These are phyloP conservation scores for Lentinula boryana DNA, from an alignment of 768 basidiomycete species.

Conservation along the genomic window DNA sequence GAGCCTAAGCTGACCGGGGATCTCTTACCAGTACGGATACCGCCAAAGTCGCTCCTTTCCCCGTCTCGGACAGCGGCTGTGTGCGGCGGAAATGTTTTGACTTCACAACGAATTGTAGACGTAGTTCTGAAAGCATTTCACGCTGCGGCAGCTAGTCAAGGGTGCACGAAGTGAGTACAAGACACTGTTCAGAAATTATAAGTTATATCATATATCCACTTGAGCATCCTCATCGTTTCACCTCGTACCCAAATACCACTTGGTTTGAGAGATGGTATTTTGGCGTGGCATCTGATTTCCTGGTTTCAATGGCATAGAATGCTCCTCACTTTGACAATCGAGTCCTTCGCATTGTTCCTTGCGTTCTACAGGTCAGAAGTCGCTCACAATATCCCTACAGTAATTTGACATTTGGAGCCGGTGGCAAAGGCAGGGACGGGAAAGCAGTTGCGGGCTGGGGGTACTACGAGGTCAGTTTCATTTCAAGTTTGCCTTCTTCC, in stretches of 20 bases:
- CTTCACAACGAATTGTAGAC: slow-evolving; percentile 91
- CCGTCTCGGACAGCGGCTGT: slow-evolving; percentile 87
- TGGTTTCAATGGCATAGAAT: no score
- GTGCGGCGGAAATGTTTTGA: slow-evolving; percentile 89
- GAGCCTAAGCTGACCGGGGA: neutral
- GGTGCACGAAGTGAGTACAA: slow-evolving; percentile 76
- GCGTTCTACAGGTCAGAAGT: no score
- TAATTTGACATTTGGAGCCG: slow-evolving; percentile 85
- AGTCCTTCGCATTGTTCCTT: no score
- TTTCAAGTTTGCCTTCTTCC: neutral
- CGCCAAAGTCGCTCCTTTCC: slow-evolving; percentile 68
- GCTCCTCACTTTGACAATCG: no score
- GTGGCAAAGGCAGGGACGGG: slow-evolving; percentile 82
- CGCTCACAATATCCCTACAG: slow-evolving; percentile 23
- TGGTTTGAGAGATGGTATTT: no score
- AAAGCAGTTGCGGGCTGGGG: slow-evolving; percentile 79
- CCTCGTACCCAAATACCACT: no score
- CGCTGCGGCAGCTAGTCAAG: slow-evolving; percentile 88
- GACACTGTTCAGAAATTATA: no score
- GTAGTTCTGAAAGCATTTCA: slow-evolving; percentile 91
- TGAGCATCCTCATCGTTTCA: no score
- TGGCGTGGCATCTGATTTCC: no score
- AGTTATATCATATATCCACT: no score
- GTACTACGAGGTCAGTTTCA: slow-evolving; percentile 64
- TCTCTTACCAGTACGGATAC: slow-evolving; percentile 59